Conservation (phyloP, 495 filamentous ascomycete species). For the Friedmanniomyces simplex region DNA sequence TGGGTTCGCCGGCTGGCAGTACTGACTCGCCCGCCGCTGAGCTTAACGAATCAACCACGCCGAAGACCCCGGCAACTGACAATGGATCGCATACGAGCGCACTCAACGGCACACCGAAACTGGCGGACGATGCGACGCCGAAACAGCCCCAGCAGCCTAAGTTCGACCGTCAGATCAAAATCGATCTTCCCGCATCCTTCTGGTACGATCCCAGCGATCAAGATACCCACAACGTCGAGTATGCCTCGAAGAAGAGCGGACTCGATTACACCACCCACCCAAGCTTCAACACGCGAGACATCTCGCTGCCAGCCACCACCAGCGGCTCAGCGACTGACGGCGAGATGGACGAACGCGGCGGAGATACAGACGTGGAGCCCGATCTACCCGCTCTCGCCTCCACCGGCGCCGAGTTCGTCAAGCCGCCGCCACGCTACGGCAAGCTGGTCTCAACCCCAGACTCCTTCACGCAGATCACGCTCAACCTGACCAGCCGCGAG, state of each 20-base stretch:
- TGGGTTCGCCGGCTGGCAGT: slow-evolving; percentile 43
- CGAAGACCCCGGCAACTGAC: slow-evolving; percentile 31
- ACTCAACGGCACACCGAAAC: slow-evolving; percentile 4
- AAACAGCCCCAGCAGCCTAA: slow-evolving; percentile 19
- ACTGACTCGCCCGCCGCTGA: slow-evolving; percentile 20
- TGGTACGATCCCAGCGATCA: slow-evolving; percentile 28
- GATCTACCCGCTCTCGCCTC: not conserved
- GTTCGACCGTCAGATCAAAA: slow-evolving; percentile 29
- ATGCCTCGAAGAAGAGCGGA: slow-evolving; percentile 27
- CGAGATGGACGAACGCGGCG: slow-evolving; percentile 4
- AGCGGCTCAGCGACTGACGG: slow-evolving; percentile 7
- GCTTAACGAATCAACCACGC: slow-evolving; percentile 27
- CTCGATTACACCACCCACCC: slow-evolving; percentile 22
- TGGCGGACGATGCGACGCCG: slow-evolving; percentile 17
- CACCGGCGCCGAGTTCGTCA: slow-evolving; percentile 19
- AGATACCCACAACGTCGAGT: slow-evolving; percentile 29
- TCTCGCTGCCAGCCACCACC: slow-evolving; percentile 13
- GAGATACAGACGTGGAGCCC: slow-evolving; percentile 5
- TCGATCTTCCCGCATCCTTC: slow-evolving; percentile 30
- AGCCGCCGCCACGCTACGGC: slow-evolving; percentile 37
- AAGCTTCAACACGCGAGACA: not conserved
- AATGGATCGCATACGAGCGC: slow-evolving; percentile 11
- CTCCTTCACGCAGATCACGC: slow-evolving; percentile 44
- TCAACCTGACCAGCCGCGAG: slow-evolving; percentile 53
- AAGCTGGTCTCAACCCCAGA: slow-evolving; percentile 34